Conservation (phyloP, 1,284 basidiomycete species). For the Apiotrichum gamsii region DNA sequence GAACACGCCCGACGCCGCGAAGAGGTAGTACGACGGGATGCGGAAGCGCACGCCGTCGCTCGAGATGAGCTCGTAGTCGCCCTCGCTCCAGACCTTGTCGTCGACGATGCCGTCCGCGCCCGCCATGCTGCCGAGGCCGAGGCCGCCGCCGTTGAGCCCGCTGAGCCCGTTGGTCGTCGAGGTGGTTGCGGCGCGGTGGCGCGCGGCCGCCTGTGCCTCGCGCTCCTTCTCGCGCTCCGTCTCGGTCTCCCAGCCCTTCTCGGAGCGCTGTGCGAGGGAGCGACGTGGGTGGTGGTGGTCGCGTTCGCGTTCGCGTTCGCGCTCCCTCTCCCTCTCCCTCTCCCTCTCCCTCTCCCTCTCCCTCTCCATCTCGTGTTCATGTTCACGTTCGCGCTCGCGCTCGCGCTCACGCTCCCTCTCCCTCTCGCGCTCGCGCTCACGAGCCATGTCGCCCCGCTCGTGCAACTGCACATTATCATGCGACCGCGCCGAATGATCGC, state of each 20-base stretch:
- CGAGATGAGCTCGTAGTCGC: constrained; percentile 16
- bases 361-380: not conserved
- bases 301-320: not conserved
- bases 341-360: too few relatives aligned
- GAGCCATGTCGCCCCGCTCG: not conserved
- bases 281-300: not conserved
- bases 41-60: constrained; percentile 13
- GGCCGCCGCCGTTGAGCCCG: too few relatives aligned
- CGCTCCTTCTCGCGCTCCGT: not conserved
- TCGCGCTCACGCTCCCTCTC: not conserved
- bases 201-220: not conserved
- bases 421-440: not conserved
- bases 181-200: not conserved
- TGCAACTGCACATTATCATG: too few relatives aligned
- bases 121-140: too few relatives aligned
- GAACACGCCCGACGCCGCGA: too few relatives aligned
- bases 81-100: constrained; percentile 13
- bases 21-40: constrained; percentile 15
- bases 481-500: too few relatives aligned
- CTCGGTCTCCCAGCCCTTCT: too few relatives aligned
- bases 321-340: not conserved
- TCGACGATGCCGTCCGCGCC: not conserved
- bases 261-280: not conserved
- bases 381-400: not conserved
- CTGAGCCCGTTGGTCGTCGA: too few relatives aligned